Evolutionary conservation across 192 early-diverging fungal species (phyloP).

Genomic region (Backusella sp.): DNA sequence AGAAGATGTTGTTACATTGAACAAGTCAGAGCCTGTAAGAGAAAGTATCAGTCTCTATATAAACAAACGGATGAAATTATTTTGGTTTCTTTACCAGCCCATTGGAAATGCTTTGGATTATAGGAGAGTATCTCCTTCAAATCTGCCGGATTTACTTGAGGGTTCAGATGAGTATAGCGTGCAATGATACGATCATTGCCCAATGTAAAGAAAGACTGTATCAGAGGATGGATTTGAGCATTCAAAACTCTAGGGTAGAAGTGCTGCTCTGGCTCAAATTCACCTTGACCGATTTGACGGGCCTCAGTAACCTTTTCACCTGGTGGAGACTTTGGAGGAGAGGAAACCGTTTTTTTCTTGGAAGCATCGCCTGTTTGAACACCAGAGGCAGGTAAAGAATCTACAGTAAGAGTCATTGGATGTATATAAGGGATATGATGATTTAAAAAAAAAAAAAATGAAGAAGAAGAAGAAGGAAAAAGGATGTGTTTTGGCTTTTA

Average conservation of each 20-base stretch:
- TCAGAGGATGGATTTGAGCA: constrained; percentile 85
- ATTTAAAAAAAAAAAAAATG: neutral
- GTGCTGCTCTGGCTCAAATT: constrained; percentile 82
- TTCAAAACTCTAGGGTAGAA: constrained; percentile 90
- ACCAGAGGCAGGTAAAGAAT: neutral
- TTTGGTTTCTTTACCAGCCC: constrained; percentile 60
- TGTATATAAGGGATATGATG: neutral
- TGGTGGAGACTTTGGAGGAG: constrained; percentile 22
- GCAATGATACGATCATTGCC: constrained; percentile 88
- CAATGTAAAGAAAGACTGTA: constrained; percentile 79
- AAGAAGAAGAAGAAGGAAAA: neutral
- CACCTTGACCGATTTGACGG: constrained; percentile 40
- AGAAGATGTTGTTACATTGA: constrained; percentile 80
- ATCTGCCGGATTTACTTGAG: constrained; percentile 65
- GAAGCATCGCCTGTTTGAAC: neutral
- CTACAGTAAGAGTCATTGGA: neutral
- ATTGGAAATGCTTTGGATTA: constrained; percentile 77
- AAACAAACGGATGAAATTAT: neutral
- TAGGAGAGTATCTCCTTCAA: constrained; percentile 64
- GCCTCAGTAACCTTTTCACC: constrained; percentile 8
- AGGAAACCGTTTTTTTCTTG: neutral
- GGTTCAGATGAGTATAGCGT: constrained; percentile 83
- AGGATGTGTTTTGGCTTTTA: neutral
- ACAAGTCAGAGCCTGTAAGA: constrained; percentile 75
- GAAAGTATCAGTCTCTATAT: neutral